phyloP scores from a whole-genome alignment of 2,329 filamentous ascomycete genomes.

The Sarocladium strictum region DNA sequence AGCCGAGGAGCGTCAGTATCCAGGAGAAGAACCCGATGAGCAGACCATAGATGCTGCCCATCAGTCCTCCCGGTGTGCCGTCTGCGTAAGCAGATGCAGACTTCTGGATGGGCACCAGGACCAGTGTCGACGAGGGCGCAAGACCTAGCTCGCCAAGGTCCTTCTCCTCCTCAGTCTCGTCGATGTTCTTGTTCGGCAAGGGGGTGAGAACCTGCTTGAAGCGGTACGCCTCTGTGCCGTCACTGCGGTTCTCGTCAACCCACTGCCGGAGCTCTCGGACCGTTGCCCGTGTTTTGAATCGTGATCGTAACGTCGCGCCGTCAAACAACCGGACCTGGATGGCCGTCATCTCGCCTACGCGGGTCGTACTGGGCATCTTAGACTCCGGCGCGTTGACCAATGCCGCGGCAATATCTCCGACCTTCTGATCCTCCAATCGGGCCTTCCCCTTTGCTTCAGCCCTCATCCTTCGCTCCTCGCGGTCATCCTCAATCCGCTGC shows the following conservation, averaged over 20 bases:
- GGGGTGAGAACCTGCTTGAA: conserved; percentile 83
- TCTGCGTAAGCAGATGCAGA: conserved; percentile 36
- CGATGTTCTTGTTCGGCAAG: conserved; percentile 67
- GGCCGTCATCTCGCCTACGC: conserved; percentile 32
- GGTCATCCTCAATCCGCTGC: conserved; percentile 71
- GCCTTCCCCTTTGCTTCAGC: conserved; percentile 44
- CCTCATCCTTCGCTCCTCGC: conserved; percentile 56
- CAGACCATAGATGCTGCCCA: conserved; percentile 24
- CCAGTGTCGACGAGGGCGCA: conserved; percentile 72
- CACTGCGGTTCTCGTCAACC: conserved; percentile 60
- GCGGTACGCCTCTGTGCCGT: conserved; percentile 61
- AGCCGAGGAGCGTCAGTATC: conserved; percentile 27
- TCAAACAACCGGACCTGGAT: conserved; percentile 81
- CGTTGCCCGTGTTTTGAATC: conserved; percentile 59
- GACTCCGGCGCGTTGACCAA: conserved; percentile 26
- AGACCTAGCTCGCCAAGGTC: conserved; percentile 65
- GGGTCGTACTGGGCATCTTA: conserved; percentile 22
- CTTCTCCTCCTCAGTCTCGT: conserved; percentile 66
- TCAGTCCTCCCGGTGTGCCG: conserved; percentile 19
- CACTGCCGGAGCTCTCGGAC: conserved; percentile 68
- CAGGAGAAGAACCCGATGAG: conserved; percentile 29
- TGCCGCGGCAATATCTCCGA: conserved; percentile 22
- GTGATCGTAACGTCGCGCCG: conserved; percentile 69
- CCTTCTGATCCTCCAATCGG: conserved; percentile 22
- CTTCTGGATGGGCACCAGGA: conserved; percentile 65